These are phyloP conservation scores for Xylaria sp. DNA, from an alignment of 2,329 filamentous ascomycete genomes.

Conservation along the genomic window DNA sequence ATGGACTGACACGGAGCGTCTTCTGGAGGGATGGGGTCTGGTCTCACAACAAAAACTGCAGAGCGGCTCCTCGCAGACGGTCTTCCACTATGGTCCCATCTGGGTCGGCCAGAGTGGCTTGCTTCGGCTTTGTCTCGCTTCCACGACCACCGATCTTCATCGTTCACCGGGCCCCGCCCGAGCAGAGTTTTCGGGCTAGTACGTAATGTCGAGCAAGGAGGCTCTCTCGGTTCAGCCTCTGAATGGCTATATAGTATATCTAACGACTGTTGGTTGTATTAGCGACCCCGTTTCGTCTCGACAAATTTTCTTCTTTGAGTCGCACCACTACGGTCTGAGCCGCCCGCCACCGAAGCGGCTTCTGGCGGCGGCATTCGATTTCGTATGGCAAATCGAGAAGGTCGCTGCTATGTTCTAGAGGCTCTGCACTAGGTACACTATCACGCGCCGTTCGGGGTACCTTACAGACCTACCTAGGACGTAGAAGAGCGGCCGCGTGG, in stretches of 20 bases:
- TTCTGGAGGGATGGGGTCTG: background rate
- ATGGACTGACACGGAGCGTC: slow-evolving; percentile 5
- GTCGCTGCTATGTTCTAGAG: slow-evolving; percentile 18
- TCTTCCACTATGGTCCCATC: background rate
- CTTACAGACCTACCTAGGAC: slow-evolving; percentile 19
- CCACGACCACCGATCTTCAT: slow-evolving; percentile 15
- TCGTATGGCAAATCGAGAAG: slow-evolving; percentile 26
- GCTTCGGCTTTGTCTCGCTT: slow-evolving; percentile 32
- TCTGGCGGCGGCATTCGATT: slow-evolving; percentile 20
- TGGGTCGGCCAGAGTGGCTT: slow-evolving; percentile 31
- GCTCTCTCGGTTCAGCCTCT: slow-evolving; percentile 26
- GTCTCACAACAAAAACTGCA: slow-evolving; percentile 15
- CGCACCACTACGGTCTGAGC: slow-evolving; percentile 27
- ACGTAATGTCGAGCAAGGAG: slow-evolving; percentile 33
- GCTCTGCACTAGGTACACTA: slow-evolving; percentile 7
- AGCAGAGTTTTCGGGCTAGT: slow-evolving; percentile 22
- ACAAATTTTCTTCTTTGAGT: slow-evolving; percentile 25
- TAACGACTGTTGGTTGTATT: slow-evolving; percentile 21
- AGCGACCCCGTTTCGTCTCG: slow-evolving; percentile 28
- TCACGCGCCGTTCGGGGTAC: slow-evolving; percentile 10
- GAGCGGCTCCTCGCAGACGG: slow-evolving; percentile 21
- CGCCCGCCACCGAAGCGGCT: slow-evolving; percentile 28
- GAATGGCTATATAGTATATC: slow-evolving; percentile 20
- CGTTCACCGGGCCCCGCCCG: slow-evolving; percentile 1
- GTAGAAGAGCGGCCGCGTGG: slow-evolving; percentile 3